These are phyloP conservation scores for Aspergillus sp. DNA, from an alignment of 2,329 filamentous ascomycete genomes.

Conservation along the genomic window DNA sequence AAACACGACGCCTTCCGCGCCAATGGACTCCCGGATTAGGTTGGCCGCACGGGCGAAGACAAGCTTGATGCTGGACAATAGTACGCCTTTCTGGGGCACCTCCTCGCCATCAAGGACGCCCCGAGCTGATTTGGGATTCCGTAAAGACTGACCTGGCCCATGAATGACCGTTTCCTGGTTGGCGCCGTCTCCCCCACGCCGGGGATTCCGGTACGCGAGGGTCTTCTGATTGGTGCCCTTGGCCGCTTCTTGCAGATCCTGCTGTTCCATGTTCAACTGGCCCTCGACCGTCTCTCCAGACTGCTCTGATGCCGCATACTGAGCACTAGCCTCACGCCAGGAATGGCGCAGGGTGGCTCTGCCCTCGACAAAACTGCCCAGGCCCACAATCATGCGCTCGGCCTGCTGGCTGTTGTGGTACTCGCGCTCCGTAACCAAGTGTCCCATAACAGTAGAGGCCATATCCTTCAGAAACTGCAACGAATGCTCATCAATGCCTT, in stretches of 20 bases:
- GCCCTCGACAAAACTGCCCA: slow-evolving; percentile 47
- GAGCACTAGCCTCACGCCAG: slow-evolving; percentile 13
- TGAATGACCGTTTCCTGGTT: background rate
- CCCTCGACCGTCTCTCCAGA: slow-evolving; percentile 9
- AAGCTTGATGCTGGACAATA: slow-evolving; percentile 10
- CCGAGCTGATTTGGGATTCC: no score
- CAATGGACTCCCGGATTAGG: slow-evolving; percentile 38
- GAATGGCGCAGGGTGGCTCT: slow-evolving; percentile 24
- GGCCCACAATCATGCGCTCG: slow-evolving; percentile 51
- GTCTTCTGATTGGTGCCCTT: background rate
- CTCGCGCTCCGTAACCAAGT: slow-evolving; percentile 49
- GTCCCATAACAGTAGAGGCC: slow-evolving; percentile 49
- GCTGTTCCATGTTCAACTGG: slow-evolving; percentile 16
- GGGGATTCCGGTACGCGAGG: background rate
- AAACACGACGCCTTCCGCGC: slow-evolving; percentile 34
- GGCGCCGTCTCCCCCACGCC: background rate
- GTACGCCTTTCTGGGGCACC: slow-evolving; percentile 6
- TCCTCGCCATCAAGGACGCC: background rate
- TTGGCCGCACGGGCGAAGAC: slow-evolving; percentile 42
- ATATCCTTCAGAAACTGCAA: slow-evolving; percentile 53
- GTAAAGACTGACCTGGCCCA: background rate
- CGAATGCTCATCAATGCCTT: slow-evolving; percentile 22
- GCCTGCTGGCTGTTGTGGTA: slow-evolving; percentile 47
- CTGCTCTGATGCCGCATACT: slow-evolving; percentile 7
- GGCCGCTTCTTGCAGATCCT: slow-evolving; percentile 5